Conservation (phyloP, 176 grass and related monocot species). For the Echinochloa phyllopogon region DNA sequence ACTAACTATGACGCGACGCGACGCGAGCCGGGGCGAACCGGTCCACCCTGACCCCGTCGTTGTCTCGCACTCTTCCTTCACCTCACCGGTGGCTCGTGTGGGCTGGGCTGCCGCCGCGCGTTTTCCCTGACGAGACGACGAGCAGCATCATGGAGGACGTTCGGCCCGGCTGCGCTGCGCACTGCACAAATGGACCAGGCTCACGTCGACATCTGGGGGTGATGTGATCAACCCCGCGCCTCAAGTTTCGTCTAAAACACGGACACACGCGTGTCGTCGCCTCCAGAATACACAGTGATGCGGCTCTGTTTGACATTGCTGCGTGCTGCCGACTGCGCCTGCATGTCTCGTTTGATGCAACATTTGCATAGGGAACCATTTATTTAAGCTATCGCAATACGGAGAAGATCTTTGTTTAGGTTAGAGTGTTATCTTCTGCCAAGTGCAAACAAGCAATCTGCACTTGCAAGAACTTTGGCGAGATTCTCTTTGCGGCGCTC, state of each 20-base stretch:
- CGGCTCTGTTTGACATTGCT: not conserved
- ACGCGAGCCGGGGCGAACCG: not conserved
- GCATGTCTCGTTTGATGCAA: slow-evolving; percentile 14
- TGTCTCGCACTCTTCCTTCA: too few relatives aligned
- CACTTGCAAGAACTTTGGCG: not conserved
- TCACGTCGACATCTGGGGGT: slow-evolving; percentile 11
- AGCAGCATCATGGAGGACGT: not conserved
- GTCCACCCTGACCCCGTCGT: not conserved
- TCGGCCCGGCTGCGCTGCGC: not conserved
- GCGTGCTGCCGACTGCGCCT: not conserved
- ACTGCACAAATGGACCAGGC: not conserved
- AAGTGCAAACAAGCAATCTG: not conserved
- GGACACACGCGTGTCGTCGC: slow-evolving; percentile 27
- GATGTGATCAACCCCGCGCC: not conserved
- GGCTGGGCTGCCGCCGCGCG: not conserved
- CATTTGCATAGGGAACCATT: not conserved
- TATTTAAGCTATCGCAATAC: not conserved
- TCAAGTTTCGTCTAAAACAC: not conserved
- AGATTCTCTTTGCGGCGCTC: not conserved
- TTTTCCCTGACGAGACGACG: not conserved
- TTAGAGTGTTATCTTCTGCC: not conserved
- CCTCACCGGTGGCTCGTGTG: not conserved
- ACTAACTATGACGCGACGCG: not conserved
- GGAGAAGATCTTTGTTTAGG: not conserved
- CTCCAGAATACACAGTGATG: not conserved